phyloP scores from a whole-genome alignment of 305 asterid genomes.

The Solanum hybrid region DNA sequence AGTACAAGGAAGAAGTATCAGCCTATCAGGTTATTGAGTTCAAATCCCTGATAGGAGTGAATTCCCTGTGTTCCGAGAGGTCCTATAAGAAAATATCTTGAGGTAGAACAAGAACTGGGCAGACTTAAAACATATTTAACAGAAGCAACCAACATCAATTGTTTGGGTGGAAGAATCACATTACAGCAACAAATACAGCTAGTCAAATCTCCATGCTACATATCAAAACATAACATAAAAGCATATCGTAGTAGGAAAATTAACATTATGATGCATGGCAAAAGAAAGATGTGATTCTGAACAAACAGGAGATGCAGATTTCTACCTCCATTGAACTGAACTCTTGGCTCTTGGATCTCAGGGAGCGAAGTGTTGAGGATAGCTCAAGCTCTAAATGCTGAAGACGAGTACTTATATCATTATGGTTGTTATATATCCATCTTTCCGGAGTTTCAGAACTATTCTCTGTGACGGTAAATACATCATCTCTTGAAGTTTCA shows the following conservation, averaged over 20 bases:
- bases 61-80: not conserved
- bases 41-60: not conserved
- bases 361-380: slow-evolving; percentile 34
- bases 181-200: not conserved
- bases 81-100: not conserved
- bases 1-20: not conserved
- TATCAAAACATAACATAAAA: not conserved
- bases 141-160: not conserved
- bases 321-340: slow-evolving; percentile 38
- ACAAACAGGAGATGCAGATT: not conserved
- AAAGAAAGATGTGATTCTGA: not conserved
- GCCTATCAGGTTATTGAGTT: not conserved
- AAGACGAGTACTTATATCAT: slow-evolving; percentile 43
- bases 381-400: slow-evolving; percentile 60
- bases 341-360: slow-evolving; percentile 48
- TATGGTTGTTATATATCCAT: slow-evolving; percentile 24
- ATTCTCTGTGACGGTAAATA: slow-evolving; percentile 19
- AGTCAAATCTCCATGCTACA: not conserved
- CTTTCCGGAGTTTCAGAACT: slow-evolving; percentile 19
- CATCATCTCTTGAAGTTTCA: slow-evolving; percentile 24
- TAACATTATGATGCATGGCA: not conserved
- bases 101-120: not conserved
- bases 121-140: not conserved
- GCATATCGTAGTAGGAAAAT: not conserved
- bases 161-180: not conserved